Percentiles rank a stretch among this genome's conserved stretches.
Evolutionary conservation across 2,329 filamentous ascomycete genomes (phyloP).

Genomic region (Gaeumannomyces tritici): DNA sequence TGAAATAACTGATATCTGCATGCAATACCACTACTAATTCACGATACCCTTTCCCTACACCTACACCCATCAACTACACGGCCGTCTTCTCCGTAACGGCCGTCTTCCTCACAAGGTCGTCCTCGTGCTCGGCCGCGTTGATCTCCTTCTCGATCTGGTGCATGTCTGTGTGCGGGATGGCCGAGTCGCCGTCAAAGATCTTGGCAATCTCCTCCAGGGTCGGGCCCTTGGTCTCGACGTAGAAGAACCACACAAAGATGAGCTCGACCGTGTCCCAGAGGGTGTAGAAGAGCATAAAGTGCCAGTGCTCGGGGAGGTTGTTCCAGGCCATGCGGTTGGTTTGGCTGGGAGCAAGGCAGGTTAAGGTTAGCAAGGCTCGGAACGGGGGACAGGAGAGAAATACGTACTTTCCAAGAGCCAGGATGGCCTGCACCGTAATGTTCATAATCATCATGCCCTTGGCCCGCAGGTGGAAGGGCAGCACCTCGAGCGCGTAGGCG

Average conservation of each 20-base stretch:
- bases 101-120: constrained; percentile 16
- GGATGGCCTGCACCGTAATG: constrained; percentile 10
- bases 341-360: constrained; percentile 27
- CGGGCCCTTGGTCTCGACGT: constrained; percentile 60
- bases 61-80: too few species aligned
- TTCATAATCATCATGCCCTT: constrained; percentile 28
- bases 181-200: constrained; percentile 59
- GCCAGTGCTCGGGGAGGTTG: constrained; percentile 48
- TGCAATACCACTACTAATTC: too few species aligned
- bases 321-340: constrained; percentile 57
- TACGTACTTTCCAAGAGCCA: constrained; percentile 8
- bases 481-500: constrained; percentile 47
- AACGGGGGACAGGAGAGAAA: too few species aligned
- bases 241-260: constrained; percentile 55
- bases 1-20: too few species aligned
- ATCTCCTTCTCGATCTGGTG: constrained; percentile 47
- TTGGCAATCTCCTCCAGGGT: constrained; percentile 62
- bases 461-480: constrained; percentile 47
- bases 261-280: constrained; percentile 52
- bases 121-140: constrained; percentile 22
- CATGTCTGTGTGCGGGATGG: constrained; percentile 44
- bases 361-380: too few species aligned
- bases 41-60: too few species aligned
- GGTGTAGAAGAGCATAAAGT: constrained; percentile 58
- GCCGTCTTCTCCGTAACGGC: too few species aligned